Evolutionary conservation across 2,329 filamentous ascomycete genomes (phyloP).

Genomic region (Fusarium chuoi): DNA sequence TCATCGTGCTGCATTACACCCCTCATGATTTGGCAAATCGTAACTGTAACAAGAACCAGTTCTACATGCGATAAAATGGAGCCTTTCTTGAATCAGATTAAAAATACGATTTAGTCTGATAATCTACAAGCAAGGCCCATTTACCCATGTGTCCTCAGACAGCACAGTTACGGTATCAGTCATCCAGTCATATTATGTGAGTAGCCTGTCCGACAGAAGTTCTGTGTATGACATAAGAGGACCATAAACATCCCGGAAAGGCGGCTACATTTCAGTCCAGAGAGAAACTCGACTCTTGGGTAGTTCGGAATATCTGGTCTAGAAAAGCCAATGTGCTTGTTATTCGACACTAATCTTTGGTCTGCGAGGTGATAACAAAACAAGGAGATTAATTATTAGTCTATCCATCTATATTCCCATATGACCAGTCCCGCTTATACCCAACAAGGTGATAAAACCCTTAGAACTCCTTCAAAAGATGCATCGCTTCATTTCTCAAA

Average conservation of each 20-base stretch:
- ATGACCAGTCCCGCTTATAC: no score
- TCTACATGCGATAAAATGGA: not conserved
- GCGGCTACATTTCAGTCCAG: not conserved
- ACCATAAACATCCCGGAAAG: not conserved
- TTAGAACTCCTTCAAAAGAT: no score
- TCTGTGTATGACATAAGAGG: no score
- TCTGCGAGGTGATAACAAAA: not conserved
- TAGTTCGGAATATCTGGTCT: not conserved
- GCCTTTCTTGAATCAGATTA: not conserved
- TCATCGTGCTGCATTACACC: not conserved
- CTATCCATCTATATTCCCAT: not conserved
- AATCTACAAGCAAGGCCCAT: not conserved
- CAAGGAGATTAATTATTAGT: not conserved
- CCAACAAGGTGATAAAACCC: no score
- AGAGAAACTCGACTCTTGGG: not conserved
- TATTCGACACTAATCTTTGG: not conserved
- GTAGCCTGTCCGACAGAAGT: not conserved
- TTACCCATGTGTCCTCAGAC: not conserved
- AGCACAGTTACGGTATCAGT: not conserved
- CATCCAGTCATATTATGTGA: not conserved
- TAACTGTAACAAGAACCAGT: not conserved
- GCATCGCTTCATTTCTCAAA: conserved; percentile 2
- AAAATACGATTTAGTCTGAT: not conserved
- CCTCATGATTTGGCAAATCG: not conserved
- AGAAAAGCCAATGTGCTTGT: accelerated